These are phyloP conservation scores for Odonthalia washingtoniensis DNA, from an alignment of 31 red algal genomes.

Conservation along the genomic window DNA sequence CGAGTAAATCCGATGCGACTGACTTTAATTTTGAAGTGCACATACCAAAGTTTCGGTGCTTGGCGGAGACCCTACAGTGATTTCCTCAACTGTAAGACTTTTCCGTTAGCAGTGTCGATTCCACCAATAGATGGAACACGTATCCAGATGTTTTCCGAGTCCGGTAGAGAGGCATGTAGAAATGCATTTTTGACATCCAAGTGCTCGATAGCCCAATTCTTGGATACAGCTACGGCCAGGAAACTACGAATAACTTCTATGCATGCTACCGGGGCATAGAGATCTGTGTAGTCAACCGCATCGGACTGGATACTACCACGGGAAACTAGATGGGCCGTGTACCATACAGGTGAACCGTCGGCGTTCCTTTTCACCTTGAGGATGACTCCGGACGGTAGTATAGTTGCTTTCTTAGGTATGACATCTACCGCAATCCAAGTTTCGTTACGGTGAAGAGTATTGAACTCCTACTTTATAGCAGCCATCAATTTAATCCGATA, in stretches of 20 bases:
- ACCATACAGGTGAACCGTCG: neutral
- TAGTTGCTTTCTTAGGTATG: too few relatives aligned
- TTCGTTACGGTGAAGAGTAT: constrained; percentile 9
- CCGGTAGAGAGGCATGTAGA: constrained; percentile 20
- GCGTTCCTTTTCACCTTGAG: constrained; percentile 32
- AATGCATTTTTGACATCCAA: constrained; percentile 18
- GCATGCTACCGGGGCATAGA: constrained; percentile 1
- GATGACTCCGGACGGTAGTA: too few relatives aligned
- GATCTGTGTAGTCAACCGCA: neutral
- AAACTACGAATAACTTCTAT: constrained; percentile 2
- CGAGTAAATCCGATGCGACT: too few relatives aligned
- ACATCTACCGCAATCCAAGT: too few relatives aligned
- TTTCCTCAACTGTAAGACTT: neutral
- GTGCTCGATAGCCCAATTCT: neutral
- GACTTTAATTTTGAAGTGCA: too few relatives aligned
- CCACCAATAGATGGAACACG: too few relatives aligned
- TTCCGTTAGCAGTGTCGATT: neutral
- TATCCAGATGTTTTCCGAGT: neutral
- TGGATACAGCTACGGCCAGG: neutral
- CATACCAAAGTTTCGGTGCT: constrained; percentile 28
- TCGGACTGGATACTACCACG: constrained; percentile 14
- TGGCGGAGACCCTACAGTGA: neutral
- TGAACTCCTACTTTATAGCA: constrained; percentile 27
- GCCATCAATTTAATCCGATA: constrained; percentile 6
- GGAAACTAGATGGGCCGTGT: constrained; percentile 20